Conservation (phyloP, 371 early-diverging fungal species). For the Rhizomucor pusillus region DNA sequence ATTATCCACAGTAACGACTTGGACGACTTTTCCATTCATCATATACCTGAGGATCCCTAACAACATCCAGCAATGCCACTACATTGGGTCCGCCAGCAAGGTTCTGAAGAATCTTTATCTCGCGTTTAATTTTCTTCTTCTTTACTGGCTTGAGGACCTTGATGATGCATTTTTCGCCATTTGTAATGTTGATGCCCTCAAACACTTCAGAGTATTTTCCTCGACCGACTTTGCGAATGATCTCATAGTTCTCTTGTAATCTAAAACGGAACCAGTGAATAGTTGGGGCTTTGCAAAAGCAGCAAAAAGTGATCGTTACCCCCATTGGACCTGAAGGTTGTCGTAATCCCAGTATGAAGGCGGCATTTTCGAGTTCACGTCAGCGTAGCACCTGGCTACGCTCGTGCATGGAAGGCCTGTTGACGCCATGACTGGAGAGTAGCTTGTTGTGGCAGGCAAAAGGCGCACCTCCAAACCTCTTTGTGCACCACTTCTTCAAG, state of each 20-base stretch:
- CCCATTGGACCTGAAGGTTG: slow-evolving; percentile 82
- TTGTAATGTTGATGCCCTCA: slow-evolving; percentile 87
- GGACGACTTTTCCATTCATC: neutral
- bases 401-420: slow-evolving; percentile 34
- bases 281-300: neutral
- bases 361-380: slow-evolving; percentile 83
- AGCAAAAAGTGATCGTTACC: slow-evolving; percentile 42
- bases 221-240: slow-evolving; percentile 94
- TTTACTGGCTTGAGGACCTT: slow-evolving; percentile 99
- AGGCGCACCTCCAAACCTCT: too few species aligned
- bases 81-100: slow-evolving; percentile 95
- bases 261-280: neutral
- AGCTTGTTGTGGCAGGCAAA: too few species aligned
- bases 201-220: slow-evolving; percentile 99
- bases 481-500: too few species aligned
- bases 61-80: slow-evolving; percentile 93
- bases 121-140: slow-evolving; percentile 99
- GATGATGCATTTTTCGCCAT: slow-evolving; percentile 90
- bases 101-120: slow-evolving; percentile 98
- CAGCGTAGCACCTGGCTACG: slow-evolving; percentile 84
- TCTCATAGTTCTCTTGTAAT: slow-evolving; percentile 94
- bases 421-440: neutral
- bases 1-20: neutral
- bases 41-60: slow-evolving; percentile 89
- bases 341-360: slow-evolving; percentile 97